These are phyloP conservation scores for Dactylellina drechsleri DNA, from an alignment of 2,329 filamentous ascomycete genomes.

Conservation along the genomic window DNA sequence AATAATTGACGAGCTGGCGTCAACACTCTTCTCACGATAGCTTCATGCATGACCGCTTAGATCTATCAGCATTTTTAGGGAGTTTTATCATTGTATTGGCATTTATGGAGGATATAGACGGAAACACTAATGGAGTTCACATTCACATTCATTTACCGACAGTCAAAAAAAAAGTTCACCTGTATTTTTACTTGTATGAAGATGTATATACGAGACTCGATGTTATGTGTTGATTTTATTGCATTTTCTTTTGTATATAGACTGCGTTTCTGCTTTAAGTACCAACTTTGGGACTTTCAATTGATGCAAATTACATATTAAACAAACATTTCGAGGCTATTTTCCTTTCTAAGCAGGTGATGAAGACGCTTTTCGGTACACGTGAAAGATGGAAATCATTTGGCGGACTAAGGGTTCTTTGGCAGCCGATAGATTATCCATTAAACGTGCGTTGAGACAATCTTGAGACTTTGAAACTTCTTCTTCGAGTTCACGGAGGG, in stretches of 20 bases:
- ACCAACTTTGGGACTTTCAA: background rate
- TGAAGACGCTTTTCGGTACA: background rate
- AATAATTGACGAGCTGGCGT: too few relatives aligned
- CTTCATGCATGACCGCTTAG: background rate
- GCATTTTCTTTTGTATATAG: slow-evolving; percentile 9
- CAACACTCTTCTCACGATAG: background rate
- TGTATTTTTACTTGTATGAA: background rate
- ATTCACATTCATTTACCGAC: background rate
- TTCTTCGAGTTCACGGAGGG: too few relatives aligned
- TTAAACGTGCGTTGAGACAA: too few relatives aligned
- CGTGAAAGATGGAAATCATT: background rate
- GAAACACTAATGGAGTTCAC: slow-evolving; percentile 10
- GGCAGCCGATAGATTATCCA: background rate
- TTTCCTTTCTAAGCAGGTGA: background rate
- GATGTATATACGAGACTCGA: background rate
- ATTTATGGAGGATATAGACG: background rate
- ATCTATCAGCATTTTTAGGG: slow-evolving; percentile 12
- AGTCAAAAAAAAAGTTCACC: background rate
- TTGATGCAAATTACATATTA: background rate
- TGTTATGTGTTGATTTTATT: slow-evolving; percentile 12
- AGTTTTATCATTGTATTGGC: slow-evolving; percentile 8
- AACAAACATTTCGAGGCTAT: background rate
- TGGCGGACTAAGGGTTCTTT: background rate
- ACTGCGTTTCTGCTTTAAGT: background rate
- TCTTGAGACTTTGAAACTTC: too few relatives aligned